Base-by-base conservation (phyloP, 31 red algal species). In the Porphyra umbilicalis region DNA sequence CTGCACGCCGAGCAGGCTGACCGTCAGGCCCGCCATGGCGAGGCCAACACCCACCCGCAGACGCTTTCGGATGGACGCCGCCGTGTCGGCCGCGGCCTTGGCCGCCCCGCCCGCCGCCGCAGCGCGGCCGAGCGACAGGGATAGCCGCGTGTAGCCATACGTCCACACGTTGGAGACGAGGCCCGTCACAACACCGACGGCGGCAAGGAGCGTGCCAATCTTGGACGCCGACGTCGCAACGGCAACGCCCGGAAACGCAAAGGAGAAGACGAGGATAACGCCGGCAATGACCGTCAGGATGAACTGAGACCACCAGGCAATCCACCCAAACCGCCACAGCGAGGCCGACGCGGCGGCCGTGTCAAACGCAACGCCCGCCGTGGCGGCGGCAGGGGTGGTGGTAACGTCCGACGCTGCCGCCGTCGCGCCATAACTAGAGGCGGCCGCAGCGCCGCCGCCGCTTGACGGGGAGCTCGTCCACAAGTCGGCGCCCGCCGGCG, bases 101-200 rank as follows among this genome's bases (percentile, higher is more conserved):
- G 35, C 81, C 14, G 6, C 33, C 25, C 74, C 82, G 0, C 76
- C 77, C 5, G 2, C 42, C 1, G 10, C 33, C 6, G 34, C 67
- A 10, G 39, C 71, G 31, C 79, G 82, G 4, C 80, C 77, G 34
- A 95, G 85, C 93, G 85, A 89, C 38, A 95, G 34, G 29, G 86
- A 85, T 4, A 88, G 40, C 35, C 89, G 81, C 35, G 93, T 91
- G 78, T 95, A 95, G 29, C 89, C 87, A 39, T 92, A 95, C 18
- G 93, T 95, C 89, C 93, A 92, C 39, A 92, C 81, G 35, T 90
- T 87, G 32, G 89, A 88, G 40, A 95, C 34, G 82, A 95, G 85
- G 8, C 83, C 86, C 18, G 90, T 39, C 8, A 80, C 35, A 8
- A 91, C 76, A 38, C 86, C 93, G 35, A 88, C 87, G 35, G 77